Conservation (phyloP, 805 yeast species). For the Phaffomyces antillensis region DNA sequence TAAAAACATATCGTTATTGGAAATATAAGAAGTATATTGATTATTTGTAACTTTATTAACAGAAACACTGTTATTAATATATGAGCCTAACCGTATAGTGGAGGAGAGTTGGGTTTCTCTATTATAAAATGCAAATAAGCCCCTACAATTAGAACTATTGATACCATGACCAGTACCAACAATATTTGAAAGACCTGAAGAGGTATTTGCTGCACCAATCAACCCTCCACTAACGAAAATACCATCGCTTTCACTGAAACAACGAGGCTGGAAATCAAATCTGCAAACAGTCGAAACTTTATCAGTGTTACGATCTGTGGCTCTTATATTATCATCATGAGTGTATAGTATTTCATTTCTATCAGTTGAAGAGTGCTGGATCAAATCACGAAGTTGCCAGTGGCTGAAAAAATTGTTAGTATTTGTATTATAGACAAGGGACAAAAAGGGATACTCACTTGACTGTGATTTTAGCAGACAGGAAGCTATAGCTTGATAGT, state of each 20-base stretch:
- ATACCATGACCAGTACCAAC: too few relatives aligned
- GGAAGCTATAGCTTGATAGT: slow-evolving; percentile 15
- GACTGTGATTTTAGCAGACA: slow-evolving; percentile 28
- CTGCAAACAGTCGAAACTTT: slow-evolving; percentile 32
- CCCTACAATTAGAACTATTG: slow-evolving; percentile 41
- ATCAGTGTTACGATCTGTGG: slow-evolving; percentile 33
- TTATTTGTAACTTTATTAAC: slow-evolving; percentile 37
- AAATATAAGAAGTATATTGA: slow-evolving; percentile 53
- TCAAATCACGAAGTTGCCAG: slow-evolving; percentile 80
- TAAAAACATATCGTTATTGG: slow-evolving; percentile 76
- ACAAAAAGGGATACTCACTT: slow-evolving; percentile 23
- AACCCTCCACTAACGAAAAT: slow-evolving; percentile 47
- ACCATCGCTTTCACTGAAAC: slow-evolving; percentile 54
- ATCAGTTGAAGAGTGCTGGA: slow-evolving; percentile 40
- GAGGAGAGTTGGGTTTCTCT: slow-evolving; percentile 39
- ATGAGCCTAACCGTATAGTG: slow-evolving; percentile 63
- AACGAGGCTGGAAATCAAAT: slow-evolving; percentile 63
- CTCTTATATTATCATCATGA: slow-evolving; percentile 43
- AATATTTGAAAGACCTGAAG: not conserved
- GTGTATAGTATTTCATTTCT: slow-evolving; percentile 51
- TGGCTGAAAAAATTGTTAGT: slow-evolving; percentile 27
- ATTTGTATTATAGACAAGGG: slow-evolving; percentile 12
- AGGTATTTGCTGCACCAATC: slow-evolving; percentile 30
- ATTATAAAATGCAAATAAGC: slow-evolving; percentile 54
- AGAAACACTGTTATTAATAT: slow-evolving; percentile 76